Evolutionary conservation across 768 basidiomycete species (phyloP).

Genomic region (Agrocybe praecox): DNA sequence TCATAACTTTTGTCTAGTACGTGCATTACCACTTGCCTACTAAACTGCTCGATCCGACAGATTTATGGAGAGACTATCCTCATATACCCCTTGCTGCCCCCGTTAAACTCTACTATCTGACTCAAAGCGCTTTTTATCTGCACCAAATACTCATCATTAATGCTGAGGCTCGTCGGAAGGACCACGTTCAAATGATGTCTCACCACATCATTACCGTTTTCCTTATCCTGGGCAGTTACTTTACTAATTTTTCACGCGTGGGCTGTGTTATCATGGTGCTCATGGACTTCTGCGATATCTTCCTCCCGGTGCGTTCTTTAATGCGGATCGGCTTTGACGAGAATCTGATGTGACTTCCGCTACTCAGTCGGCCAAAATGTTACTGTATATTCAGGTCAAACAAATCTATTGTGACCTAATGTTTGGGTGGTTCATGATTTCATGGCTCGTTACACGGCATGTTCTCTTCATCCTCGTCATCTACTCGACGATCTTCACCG

Average conservation of each 20-base stretch:
- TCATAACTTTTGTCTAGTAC: constrained; percentile 57
- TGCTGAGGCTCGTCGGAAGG: constrained; percentile 89
- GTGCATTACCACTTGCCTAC: constrained; percentile 76
- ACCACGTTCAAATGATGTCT: constrained; percentile 94
- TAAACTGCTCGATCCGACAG: constrained; percentile 57
- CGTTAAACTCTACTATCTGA: constrained; percentile 89
- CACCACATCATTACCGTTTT: constrained; percentile 91
- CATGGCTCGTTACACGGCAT: constrained; percentile 92
- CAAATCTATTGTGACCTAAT: constrained; percentile 68
- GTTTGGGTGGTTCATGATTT: constrained; percentile 83
- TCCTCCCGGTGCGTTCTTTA: constrained; percentile 72
- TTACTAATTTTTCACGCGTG: constrained; percentile 82
- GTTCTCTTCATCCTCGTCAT: constrained; percentile 78
- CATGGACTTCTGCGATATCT: constrained; percentile 95
- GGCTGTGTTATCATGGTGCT: constrained; percentile 89
- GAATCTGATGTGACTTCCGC: constrained; percentile 4
- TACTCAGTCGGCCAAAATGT: constrained; percentile 87
- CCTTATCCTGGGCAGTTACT: constrained; percentile 79
- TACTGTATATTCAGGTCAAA: constrained; percentile 75
- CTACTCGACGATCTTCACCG: constrained; percentile 56
- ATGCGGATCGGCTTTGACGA: background rate
- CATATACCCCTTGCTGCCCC: constrained; percentile 78
- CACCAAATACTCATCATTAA: constrained; percentile 93
- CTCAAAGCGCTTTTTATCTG: constrained; percentile 85
- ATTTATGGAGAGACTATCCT: constrained; percentile 83